Conservation (phyloP, 2,329 filamentous ascomycete genomes). For the Cladosporium austrohemisphaericum region DNA sequence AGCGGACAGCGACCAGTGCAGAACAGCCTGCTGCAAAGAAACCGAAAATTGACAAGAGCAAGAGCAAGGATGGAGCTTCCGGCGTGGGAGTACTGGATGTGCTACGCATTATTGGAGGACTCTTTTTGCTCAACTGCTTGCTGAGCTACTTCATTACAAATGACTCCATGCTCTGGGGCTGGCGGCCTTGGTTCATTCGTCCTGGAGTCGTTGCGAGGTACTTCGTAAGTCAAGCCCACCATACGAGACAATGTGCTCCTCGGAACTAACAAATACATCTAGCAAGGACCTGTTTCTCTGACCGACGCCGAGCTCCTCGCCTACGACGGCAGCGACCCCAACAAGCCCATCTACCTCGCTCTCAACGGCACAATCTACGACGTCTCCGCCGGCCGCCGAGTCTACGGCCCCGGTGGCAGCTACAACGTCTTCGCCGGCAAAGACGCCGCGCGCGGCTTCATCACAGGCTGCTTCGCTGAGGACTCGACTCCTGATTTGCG, state of each 20-base stretch:
- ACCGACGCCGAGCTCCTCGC: constrained; percentile 69
- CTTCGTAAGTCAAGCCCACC: constrained; percentile 48
- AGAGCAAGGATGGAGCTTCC: not conserved
- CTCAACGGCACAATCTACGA: constrained; percentile 87
- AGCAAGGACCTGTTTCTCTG: constrained; percentile 61
- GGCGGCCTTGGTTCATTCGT: constrained; percentile 59
- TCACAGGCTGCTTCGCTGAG: constrained; percentile 87
- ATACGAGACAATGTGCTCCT: constrained; percentile 1
- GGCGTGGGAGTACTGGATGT: constrained; percentile 26
- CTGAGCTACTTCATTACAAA: constrained; percentile 39
- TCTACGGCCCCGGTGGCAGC: constrained; percentile 67
- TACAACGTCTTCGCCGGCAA: constrained; percentile 84
- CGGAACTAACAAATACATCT: constrained; percentile 16
- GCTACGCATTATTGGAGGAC: constrained; percentile 32
- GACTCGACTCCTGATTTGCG: constrained; percentile 81
- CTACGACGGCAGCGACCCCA: constrained; percentile 74
- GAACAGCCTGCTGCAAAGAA: not conserved
- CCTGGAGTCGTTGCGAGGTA: constrained; percentile 57
- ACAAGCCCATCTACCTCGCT: constrained; percentile 80
- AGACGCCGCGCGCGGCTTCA: constrained; percentile 82
- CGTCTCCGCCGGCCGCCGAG: constrained; percentile 58
- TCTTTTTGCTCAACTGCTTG: constrained; percentile 34
- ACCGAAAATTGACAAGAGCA: not conserved
- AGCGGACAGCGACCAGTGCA: not conserved
- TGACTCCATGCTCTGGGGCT: constrained; percentile 63